Evolutionary conservation across 73 alveolate genomes (phyloP), one percentile per base, ranked within the genome.

Genomic region (Paramecium sonneborni): DNA sequence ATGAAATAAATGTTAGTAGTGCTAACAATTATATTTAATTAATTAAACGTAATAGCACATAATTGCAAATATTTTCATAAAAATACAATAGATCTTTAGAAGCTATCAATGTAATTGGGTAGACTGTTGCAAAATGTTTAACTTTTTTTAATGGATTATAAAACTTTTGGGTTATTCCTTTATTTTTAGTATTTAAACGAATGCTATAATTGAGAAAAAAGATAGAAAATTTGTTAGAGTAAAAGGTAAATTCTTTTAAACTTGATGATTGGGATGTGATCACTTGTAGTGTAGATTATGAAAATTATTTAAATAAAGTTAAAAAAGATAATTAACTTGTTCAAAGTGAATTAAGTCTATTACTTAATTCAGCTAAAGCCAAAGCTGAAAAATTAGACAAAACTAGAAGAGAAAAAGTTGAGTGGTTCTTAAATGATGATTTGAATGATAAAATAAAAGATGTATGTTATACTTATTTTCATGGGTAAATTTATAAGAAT

Each of bases 151-250:
- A 68, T 68, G 85, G 85, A 6, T 68, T 68, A 68, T 9, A 12
- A 5, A 68, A 68, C 24, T 68, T 68, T 68, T 68, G 85, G 85
- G 85, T 68, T 12, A 68, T 68, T 20, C 85, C 85, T 20, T 68
- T 68, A 68, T 68, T 68, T 28, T 18, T 68, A 24, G 85, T 24
- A 6, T 68, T 68, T 68, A 68, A 68, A 20, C 10, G 85, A 28
- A 68, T 68, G 85, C 48, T 23, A 6, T 68, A 68, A 68, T 28
- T 68, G 20, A 12, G 85, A 68, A 18, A 10, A 9, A 18, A 68
- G 18, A 9, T 20, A 7, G 41, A 68, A 68, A 18, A 68, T 18
- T 23, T 68, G 5, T 28, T 68, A 20, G 48, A 23, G 48, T 6
- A 68, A 6, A 18, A 68, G 24, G 39, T 18, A 7, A 68, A 68